phyloP scores from a whole-genome alignment of 352 stramenopile species.

The Phytophthora cajani region DNA sequence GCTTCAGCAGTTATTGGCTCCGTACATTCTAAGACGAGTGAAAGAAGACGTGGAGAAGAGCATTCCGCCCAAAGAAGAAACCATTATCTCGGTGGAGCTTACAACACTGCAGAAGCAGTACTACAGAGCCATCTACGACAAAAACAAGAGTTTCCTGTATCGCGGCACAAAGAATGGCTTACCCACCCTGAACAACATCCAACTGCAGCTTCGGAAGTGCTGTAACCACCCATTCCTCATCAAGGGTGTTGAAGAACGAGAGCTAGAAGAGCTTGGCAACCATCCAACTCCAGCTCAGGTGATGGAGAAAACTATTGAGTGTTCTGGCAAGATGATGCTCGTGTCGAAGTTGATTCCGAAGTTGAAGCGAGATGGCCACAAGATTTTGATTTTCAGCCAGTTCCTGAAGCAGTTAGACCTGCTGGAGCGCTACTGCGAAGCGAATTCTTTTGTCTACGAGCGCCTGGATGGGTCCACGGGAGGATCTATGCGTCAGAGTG shows the following conservation, averaged over 20 bases:
- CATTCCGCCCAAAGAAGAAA: conserved; percentile 97
- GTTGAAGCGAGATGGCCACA: conserved; percentile 92
- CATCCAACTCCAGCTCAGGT: conserved; percentile 54
- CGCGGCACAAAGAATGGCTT: conserved; percentile 86
- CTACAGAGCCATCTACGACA: conserved; percentile 99
- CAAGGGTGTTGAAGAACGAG: conserved; percentile 91
- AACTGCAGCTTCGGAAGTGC: conserved; percentile 99
- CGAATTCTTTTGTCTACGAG: conserved; percentile 89
- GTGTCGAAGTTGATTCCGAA: conserved; percentile 92
- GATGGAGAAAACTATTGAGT: conserved; percentile 89
- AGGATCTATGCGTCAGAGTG: conserved; percentile 89
- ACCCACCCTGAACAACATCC: conserved; percentile 98
- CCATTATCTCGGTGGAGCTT: conserved; percentile 96
- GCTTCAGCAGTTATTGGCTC: conserved; percentile 94
- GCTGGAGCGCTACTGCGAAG: conserved; percentile 93
- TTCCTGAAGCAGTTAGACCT: conserved; percentile 95
- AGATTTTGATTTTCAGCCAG: conserved; percentile 97
- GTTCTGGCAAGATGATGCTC: conserved; percentile 90
- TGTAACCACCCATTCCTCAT: conserved; percentile 99
- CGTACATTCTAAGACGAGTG: conserved; percentile 96
- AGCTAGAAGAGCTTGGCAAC: conserved; percentile 77
- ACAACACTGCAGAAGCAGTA: conserved; percentile 99
- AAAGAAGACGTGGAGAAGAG: conserved; percentile 98
- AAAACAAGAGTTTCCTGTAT: conserved; percentile 98
- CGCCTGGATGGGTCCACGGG: conserved; percentile 92